Base-by-base conservation (phyloP, 768 basidiomycete genomes). In the Russula emetica region DNA sequence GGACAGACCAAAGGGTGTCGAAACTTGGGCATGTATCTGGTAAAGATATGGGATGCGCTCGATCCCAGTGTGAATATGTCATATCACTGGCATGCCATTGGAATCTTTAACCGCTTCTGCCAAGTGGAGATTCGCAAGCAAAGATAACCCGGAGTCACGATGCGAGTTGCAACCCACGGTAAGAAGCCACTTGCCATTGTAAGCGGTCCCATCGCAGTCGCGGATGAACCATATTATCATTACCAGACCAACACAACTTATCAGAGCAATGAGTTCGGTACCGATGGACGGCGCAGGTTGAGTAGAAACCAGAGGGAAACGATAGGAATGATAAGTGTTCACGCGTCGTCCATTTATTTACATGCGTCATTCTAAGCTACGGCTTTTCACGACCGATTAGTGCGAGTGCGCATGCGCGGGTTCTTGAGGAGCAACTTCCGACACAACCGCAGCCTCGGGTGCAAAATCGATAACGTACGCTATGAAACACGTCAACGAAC, bases 381-480 rank as follows among this genome's bases (percentile, higher is more conserved):
- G 22, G 5, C 55, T 32, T 22, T 47, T 53, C 53, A 22, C 47
- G 42, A 6, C 50, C 32, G 38, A 36, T 55, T 42, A 64, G 38
- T 66, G 64, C 32, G 51, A 28, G 18, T 67, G 66, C 20, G 66
- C 58, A 52, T 60, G 63, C 38, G 66, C 42, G 9, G 66, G 54
- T 2, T 68, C 61, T 55, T 68, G 67, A 32, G 67, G 58, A 11
- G 61, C 66, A 49, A 67, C 42, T 49, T 68, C 67, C 61, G 58
- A 47, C 16, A 55, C 68, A 32, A 64, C 57, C 6, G 49, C 2
- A 2, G 40, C 52, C 0, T 69, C 52, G 2, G 62, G 0, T 10
- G 52, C 30, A 53, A 64, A 72, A 71, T 93, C 87, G 61, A 93
- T 81, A 40, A 79, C 77, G 71, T 92, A 92, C 44, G 85, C 92